phyloP scores from a whole-genome alignment of 2,329 filamentous ascomycete genomes.

The Aspergillus udagawae region DNA sequence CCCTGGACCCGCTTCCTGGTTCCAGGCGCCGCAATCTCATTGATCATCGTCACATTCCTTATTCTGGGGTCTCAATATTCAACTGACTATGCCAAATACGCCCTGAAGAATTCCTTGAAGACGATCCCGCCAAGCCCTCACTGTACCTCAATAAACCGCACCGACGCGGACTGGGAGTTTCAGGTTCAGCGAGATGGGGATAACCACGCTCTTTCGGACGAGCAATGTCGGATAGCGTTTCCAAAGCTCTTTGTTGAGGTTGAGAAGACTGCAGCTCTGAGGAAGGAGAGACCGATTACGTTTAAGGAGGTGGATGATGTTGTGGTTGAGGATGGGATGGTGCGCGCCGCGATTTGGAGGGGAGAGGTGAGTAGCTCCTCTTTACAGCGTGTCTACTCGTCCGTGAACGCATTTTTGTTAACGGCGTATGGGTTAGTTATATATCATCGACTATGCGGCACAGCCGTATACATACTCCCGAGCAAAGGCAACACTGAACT shows the following conservation, averaged over 20 bases:
- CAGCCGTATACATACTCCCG: conserved; percentile 34
- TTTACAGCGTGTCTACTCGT: neutral
- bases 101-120: conserved; percentile 15
- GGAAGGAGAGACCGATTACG: conserved; percentile 20
- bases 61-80: conserved; percentile 15
- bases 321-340: conserved; percentile 32
- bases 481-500: conserved; percentile 43
- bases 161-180: conserved; percentile 30
- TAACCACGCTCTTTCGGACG: conserved; percentile 34
- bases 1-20: conserved; percentile 27
- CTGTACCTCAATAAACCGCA: neutral
- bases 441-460: conserved; percentile 32
- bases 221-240: conserved; percentile 38
- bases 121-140: conserved; percentile 1
- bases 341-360: conserved; percentile 32
- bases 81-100: conserved; percentile 17
- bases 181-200: conserved; percentile 28
- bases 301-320: conserved; percentile 34
- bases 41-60: conserved; percentile 27
- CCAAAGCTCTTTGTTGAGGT: conserved; percentile 38
- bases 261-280: conserved; percentile 27
- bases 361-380: conserved; percentile 30
- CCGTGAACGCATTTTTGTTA: neutral
- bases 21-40: conserved; percentile 22
- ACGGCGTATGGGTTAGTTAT: conserved; percentile 25